phyloP scores from a whole-genome alignment of 495 filamentous ascomycete species.

The Immersiella caudata region DNA sequence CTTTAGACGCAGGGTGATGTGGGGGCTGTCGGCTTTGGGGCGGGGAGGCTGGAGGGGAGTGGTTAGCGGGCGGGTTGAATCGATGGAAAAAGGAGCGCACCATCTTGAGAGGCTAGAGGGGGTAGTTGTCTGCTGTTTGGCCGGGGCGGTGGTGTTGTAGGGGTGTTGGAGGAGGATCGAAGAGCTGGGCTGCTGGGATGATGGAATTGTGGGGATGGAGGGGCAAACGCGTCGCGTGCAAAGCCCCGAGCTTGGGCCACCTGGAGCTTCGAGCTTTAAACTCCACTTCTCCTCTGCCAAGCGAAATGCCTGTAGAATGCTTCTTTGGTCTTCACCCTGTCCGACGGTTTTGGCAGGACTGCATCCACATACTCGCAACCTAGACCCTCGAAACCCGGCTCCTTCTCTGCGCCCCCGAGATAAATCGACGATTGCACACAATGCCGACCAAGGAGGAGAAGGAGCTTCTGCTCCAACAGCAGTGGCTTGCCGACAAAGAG shows the following conservation, averaged over 20 bases:
- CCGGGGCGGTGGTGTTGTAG: too few species aligned
- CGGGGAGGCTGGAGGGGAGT: neutral
- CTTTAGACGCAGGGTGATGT: conserved; percentile 76
- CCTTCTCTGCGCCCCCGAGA: neutral
- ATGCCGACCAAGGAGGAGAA: conserved; percentile 22
- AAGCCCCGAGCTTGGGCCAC: conserved; percentile 3
- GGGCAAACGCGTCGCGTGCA: neutral
- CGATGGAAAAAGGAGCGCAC: neutral
- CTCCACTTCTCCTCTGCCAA: neutral
- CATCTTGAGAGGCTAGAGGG: neutral
- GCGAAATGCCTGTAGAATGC: neutral
- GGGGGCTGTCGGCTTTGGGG: conserved; percentile 35
- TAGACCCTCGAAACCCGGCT: neutral
- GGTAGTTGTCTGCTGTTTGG: too few species aligned
- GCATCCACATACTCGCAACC: neutral
- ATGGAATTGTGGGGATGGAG: neutral
- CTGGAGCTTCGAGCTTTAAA: neutral
- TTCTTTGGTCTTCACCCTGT: neutral
- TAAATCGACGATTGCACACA: neutral
- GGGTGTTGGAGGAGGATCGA: too few species aligned
- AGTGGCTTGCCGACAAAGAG: conserved; percentile 13
- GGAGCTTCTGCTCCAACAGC: conserved; percentile 10
- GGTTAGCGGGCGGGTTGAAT: neutral
- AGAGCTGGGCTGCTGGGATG: neutral
- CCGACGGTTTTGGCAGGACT: neutral